Evolutionary conservation across 805 yeast species (phyloP), one percentile per base, ranked within the genome.

Genomic region (Ogataea paradorogensis): DNA sequence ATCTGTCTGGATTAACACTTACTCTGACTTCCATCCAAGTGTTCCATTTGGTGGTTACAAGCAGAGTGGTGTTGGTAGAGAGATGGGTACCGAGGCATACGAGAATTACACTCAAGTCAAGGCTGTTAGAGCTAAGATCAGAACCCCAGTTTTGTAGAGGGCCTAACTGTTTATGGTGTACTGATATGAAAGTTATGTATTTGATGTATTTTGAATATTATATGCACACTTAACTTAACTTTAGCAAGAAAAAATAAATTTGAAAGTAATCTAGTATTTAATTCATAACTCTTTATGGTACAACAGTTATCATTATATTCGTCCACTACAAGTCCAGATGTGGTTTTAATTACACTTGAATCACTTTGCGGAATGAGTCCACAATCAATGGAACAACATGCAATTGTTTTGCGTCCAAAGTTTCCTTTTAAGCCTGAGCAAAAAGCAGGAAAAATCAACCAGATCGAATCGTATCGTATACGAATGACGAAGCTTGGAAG

Each of bases 1-100:
- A 67, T 79, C 91, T 34, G 76, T 85, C 49, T 86, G 91, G 87
- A 74, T 84, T 52, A 85, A 85, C 73, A 75, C 81, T 42, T 79
- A 79, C 68, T 79, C 79, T 57, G 84, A 78, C 61, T 78, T 79
- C 78, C 78, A 80, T 62, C 74, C 67, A 41, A 65, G 66, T 62
- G 81, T 79, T 62, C 86, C 86, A 66, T 80, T 80, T 58, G 86
- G 86, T 59, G 86, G 86, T 52, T 79, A 66, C 70, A 75, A 76
- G 55, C 74, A 76, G 64, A 75, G 82, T 46, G 86, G 86, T 69
- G 66, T 74, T 40, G 86, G 86, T 57, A 76, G 84, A 70, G 86
- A 80, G 69, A 76, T 80, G 83, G 86, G 86, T 64, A 65, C 63
- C 32, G 82, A 76, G 55, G 82, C 81, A 25, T 71, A 78, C 56